Conservation (phyloP, 495 filamentous ascomycete species). For the Talaromyces wortmannii region DNA sequence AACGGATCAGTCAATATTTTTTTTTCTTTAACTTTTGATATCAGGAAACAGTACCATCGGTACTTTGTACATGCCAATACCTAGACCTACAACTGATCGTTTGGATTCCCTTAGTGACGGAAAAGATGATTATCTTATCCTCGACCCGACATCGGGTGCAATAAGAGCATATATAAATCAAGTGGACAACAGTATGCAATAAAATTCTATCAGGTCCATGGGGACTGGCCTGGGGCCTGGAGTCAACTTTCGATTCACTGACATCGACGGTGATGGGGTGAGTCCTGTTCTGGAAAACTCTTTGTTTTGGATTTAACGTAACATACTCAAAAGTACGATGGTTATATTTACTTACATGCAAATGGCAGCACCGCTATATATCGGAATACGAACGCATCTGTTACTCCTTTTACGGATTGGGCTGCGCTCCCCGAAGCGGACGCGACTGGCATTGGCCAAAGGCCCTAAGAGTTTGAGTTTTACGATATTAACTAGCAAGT, state of each 20-base stretch:
- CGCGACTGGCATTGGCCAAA: neutral
- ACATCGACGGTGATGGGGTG: no score
- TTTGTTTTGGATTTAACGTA: neutral
- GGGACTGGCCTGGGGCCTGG: no score
- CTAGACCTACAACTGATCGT: neutral
- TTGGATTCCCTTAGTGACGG: neutral
- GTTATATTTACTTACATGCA: neutral
- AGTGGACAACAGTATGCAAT: no score
- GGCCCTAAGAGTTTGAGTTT: neutral
- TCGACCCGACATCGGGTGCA: no score
- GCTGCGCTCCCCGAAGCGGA: neutral
- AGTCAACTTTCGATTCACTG: no score
- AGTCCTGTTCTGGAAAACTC: neutral
- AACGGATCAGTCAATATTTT: no score
- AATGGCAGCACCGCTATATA: neutral
- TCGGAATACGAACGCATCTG: neutral
- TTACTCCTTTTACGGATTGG: neutral
- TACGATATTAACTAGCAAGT: neutral
- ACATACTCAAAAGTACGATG: neutral
- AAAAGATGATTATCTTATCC: no score
- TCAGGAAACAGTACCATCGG: no score
- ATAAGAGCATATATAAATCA: no score
- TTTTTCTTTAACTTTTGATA: no score
- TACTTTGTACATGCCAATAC: no score
- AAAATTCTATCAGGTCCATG: no score